phyloP scores from a whole-genome alignment of 345 rosid species.

The Rhodamnia argentea region DNA sequence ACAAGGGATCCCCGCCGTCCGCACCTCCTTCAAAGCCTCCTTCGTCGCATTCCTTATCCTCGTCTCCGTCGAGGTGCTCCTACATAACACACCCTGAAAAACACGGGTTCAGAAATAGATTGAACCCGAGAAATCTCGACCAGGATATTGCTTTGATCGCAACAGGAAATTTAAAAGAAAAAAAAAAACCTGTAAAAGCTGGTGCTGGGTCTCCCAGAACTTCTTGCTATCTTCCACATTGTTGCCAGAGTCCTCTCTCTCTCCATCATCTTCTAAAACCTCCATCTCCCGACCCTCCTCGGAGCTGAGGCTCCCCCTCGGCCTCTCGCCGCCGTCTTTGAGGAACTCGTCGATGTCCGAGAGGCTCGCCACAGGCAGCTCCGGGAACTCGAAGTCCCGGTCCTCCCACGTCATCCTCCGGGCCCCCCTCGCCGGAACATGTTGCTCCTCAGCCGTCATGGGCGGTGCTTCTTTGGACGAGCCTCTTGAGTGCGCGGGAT shows the following conservation, averaged over 20 bases:
- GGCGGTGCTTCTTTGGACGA: background rate
- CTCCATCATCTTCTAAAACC: constrained; percentile 3
- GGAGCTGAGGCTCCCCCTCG: background rate
- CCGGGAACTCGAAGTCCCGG: constrained; percentile 15
- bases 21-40: constrained; percentile 35
- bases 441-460: background rate
- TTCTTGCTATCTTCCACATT: constrained; percentile 32
- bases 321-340: constrained; percentile 20
- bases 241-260: constrained; percentile 2
- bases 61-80: constrained; percentile 50
- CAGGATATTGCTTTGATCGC: no score
- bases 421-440: constrained; percentile 15
- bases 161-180: no score
- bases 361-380: constrained; percentile 34
- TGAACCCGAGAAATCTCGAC: background rate
- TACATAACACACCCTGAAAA: constrained; percentile 44
- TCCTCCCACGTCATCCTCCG: background rate
- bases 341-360: constrained; percentile 53
- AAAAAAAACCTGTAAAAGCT: constrained; percentile 40
- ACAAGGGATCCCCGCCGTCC: constrained; percentile 20
- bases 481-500: no score
- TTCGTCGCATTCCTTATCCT: constrained; percentile 52
- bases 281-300: background rate
- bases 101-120: background rate
- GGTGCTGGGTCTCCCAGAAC: constrained; percentile 63